Base-by-base conservation (phyloP, 768 basidiomycete genomes). In the Lyophyllum semitale region DNA sequence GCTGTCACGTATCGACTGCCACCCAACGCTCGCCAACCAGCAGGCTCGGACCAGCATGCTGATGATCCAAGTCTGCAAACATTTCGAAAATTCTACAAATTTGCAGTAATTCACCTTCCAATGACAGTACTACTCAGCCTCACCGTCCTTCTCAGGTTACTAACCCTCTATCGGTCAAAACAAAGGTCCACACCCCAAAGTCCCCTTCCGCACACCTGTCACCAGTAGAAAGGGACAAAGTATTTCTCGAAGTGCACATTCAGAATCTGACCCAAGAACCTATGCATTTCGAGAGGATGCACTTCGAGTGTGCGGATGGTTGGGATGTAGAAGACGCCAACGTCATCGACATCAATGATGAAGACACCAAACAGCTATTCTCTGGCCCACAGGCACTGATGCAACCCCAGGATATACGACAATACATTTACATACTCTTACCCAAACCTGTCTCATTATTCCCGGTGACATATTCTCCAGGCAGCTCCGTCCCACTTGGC, bases 91-190 rank as follows among this genome's bases (percentile, higher is more conserved):
- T 95, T 92, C 71, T 93, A 95, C 74, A 95, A 94, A 66, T 96
- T 95, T 71, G 84, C 83, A 46, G 93, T 95, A 66, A 67, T 89
- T 80, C 25, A 17, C 41, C 37, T 42, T 33, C 29, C 41, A 22
- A 13, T 38, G 35, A 27, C 26, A 38, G 45, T 17, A 15, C 22
- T 30, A 44, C 37, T 50, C 33, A 53, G 33, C 33, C 44, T 45
- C 12, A 40, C 20, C 17, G 45, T 18, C 22, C 20, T 53, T 45
- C 43, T 15, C 60, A 96, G 93, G 93, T 95, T 23, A 89, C 87
- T n/a, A 95, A 96, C 61, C 95, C 95, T 1, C 75, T 98, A 13
- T 93, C 93, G 0, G 95, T 98, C 54, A 96, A 96, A 72, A 97
- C 95, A 13, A 95, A 95, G 69, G 92, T 96, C 0, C 92, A 97